phyloP scores from a whole-genome alignment of 345 rosid genomes.

The Toxicodendron radicans region DNA sequence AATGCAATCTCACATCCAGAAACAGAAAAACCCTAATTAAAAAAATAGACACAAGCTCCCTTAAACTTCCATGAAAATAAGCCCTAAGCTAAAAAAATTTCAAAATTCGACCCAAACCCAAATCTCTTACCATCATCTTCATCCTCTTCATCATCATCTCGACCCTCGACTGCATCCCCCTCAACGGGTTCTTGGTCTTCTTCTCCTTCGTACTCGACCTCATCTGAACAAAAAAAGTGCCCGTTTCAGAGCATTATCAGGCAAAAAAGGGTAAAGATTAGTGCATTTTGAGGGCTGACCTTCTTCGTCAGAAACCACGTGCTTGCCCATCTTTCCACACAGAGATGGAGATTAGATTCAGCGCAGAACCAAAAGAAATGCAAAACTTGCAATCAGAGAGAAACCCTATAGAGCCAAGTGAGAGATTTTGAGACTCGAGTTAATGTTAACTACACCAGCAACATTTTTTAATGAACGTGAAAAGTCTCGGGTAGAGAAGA shows the following conservation, averaged over 20 bases:
- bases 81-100: background rate
- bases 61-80: background rate
- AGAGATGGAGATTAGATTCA: background rate
- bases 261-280: background rate
- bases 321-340: conserved; percentile 27
- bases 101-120: background rate
- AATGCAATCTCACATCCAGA: too few species aligned
- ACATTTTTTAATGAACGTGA: too few species aligned
- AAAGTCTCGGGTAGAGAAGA: too few species aligned
- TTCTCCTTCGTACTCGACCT: conserved; percentile 59
- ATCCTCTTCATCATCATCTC: conserved; percentile 46
- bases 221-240: conserved; percentile 40
- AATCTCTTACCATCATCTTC: conserved; percentile 64
- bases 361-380: background rate
- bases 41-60: conserved; percentile 7
- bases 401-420: background rate
- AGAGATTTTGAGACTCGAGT: background rate
- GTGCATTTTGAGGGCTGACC: conserved; percentile 16
- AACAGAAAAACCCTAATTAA: background rate
- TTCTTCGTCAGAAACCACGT: conserved; percentile 39
- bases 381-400: background rate
- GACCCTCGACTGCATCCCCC: conserved; percentile 40
- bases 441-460: too few species aligned
- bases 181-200: conserved; percentile 56
- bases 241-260: background rate